Evolutionary conservation across 2,329 filamentous ascomycete genomes (phyloP).

Genomic region (Cordyceps cicadae): DNA sequence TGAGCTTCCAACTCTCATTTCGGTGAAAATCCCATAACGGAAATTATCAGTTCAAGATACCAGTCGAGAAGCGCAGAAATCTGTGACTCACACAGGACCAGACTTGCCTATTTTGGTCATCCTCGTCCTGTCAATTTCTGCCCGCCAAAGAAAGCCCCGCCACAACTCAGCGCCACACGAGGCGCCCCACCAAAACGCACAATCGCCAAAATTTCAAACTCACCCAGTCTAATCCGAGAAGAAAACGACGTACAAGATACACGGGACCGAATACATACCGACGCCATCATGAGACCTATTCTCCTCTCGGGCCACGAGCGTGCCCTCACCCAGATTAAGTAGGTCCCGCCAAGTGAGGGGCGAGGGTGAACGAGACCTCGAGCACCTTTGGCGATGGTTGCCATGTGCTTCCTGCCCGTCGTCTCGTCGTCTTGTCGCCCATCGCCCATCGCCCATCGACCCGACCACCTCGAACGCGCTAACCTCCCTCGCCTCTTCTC

Average conservation of each 20-base stretch:
- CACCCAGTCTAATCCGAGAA: conserved; percentile 17
- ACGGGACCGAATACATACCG: conserved; percentile 10
- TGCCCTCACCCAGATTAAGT: conserved; percentile 91
- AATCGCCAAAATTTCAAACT: conserved; percentile 36
- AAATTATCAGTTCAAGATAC: no score
- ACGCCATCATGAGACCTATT: conserved; percentile 80
- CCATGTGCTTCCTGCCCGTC: neutral
- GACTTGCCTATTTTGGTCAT: neutral
- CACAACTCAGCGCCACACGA: conserved; percentile 19
- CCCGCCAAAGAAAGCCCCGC: conserved; percentile 8
- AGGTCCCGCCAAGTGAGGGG: conserved; percentile 25
- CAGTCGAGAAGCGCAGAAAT: neutral
- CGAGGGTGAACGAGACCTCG: conserved; percentile 6
- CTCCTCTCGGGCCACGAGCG: conserved; percentile 94
- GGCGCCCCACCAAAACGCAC: conserved; percentile 38
- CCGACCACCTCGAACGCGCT: conserved; percentile 13
- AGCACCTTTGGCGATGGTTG: neutral
- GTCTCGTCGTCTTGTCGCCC: conserved; percentile 4
- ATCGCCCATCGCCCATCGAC: neutral
- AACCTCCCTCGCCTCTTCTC: neutral
- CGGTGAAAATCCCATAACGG: no score
- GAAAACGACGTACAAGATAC: neutral
- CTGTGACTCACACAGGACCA: neutral
- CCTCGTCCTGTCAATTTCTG: neutral
- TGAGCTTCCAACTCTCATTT: no score